Evolutionary conservation across 305 asterid species (phyloP).

Genomic region (Fraxinus floribunda): DNA sequence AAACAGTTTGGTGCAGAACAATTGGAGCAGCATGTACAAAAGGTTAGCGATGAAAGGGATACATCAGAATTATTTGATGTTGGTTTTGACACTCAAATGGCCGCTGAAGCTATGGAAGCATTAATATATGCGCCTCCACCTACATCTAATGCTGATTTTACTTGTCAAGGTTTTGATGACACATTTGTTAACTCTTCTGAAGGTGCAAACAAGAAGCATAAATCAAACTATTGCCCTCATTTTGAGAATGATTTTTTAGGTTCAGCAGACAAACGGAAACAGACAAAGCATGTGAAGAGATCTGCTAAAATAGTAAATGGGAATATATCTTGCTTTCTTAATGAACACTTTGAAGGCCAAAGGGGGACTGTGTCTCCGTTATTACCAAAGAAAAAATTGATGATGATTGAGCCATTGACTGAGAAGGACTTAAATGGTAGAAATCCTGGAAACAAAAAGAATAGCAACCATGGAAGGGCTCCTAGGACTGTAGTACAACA

Average conservation of each 20-base stretch:
- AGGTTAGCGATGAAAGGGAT: conserved; percentile 26
- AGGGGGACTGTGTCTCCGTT: conserved; percentile 17
- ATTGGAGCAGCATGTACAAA: conserved; percentile 27
- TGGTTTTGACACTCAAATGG: conserved; percentile 79
- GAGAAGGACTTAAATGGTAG: conserved; percentile 22
- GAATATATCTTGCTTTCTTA: conserved; percentile 17
- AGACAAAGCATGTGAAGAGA: conserved; percentile 35
- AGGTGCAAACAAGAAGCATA: conserved; percentile 18
- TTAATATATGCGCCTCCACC: conserved; percentile 50
- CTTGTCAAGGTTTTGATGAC: conserved; percentile 34
- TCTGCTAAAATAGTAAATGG: conserved; percentile 23
- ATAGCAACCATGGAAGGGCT: conserved; percentile 22
- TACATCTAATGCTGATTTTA: conserved; percentile 23
- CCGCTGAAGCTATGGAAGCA: conserved; percentile 91
- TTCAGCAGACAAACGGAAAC: conserved; percentile 38
- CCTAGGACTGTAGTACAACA: conserved; percentile 20
- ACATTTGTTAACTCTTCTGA: conserved; percentile 19
- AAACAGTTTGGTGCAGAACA: conserved; percentile 34
- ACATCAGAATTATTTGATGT: conserved; percentile 42
- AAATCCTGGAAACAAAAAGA: conserved; percentile 19
- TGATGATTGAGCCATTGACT: conserved; percentile 24
- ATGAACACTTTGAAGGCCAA: conserved; percentile 25
- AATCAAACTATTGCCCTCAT: conserved; percentile 19
- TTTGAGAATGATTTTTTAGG: conserved; percentile 32
- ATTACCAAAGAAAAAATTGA: conserved; percentile 16